Evolutionary conservation across 441 rosid species (phyloP), one percentile per base, ranked within the genome.

Genomic region (Pelargonium myrrhifolium): DNA sequence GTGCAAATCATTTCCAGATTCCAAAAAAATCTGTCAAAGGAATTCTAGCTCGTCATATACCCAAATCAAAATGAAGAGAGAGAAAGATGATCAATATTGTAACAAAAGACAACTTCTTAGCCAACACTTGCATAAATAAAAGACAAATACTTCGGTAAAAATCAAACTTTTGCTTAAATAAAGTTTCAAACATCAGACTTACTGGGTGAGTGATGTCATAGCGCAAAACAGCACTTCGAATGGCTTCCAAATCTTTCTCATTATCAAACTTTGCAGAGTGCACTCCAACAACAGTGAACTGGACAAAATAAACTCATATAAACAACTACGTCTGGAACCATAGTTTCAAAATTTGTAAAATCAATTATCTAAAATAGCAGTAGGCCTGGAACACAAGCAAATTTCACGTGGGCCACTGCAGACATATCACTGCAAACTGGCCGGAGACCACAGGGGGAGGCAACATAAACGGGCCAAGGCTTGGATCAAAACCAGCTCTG

Each of bases 251-350:
- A 82, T 94, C 99, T 78, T 91, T 93, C 82, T 91, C 97, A 75
- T 94, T 94, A 79, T 91, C 97, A 6, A 94, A 94, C 83, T 91
- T 91, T 17, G 97, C 99, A n/a, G 99, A 94, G 82, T 94, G 99
- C 28, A 94, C 99, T 75, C 99, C 97, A 53, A 94, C 88, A 75
- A 94, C 99, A 9, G 90, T 78, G 74, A 93, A 87, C 99, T 93
- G 84, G 65, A 60, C 55, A 70, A 69, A 62, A 74, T 12, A 49
- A 64, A 58, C 49, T 65, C 20, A 37, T 2, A 64, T 9, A 31
- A 63, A 22, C 42, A 68, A 21, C 22, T 35, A 65, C 35, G 65
- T n/a, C 40, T 53, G 9, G 49, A 67, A 35, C 37, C 28, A 58
- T 51, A 12, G 56, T 26, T 61, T 35, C 40, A 69, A 7, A 47